Evolutionary conservation across 768 basidiomycete genomes (phyloP), one percentile per base, ranked within the genome.

Genomic region (Cystobasidium tubakii): DNA sequence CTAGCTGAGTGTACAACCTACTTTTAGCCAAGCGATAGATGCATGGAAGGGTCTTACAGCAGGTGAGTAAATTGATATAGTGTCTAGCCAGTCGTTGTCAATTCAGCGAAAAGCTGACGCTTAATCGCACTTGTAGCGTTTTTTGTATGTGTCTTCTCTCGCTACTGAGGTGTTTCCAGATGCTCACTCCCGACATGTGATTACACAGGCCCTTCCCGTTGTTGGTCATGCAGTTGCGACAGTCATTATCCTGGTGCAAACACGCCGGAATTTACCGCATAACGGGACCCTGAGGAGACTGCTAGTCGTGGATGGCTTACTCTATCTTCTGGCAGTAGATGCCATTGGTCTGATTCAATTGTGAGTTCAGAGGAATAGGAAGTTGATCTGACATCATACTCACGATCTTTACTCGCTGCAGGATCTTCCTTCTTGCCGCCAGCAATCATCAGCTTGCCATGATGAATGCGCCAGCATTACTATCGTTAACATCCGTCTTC

Each of bases 241-340:
- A 21, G 36, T 31, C 25, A 60, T 71, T 3, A 53, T 71, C 15
- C 23, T 55, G 1, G 21, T 36, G 1, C 29, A 36, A 17, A 39
- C 53, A 2, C 36, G 25, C 7, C 6, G 34, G 1, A 7, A 31
- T 21, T 34, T 71, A 36, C 69, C 69, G 23, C 50, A 46, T n/a
- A 46, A 31, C 31, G 25, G 12, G 21, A n/a, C 54, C 4, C 54
- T 71, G 23, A 54, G 55, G 1, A 55, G 29, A 34, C 21, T 71
- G 12, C 44, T 71, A 2, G 29, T 71, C 23, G 29, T 60, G 13
- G 69, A 71, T 44, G 69, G 69, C 42, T 44, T 71, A 15, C 69
- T 71, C 10, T 71, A 34, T 44, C 69, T 71, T 23, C 19, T 71
- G 31, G 69, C 54, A 9, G 55, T 71, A 27, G 54, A 62, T 25